Conservation (phyloP, 495 filamentous ascomycete genomes). For the Chaetomidium leptoderma region DNA sequence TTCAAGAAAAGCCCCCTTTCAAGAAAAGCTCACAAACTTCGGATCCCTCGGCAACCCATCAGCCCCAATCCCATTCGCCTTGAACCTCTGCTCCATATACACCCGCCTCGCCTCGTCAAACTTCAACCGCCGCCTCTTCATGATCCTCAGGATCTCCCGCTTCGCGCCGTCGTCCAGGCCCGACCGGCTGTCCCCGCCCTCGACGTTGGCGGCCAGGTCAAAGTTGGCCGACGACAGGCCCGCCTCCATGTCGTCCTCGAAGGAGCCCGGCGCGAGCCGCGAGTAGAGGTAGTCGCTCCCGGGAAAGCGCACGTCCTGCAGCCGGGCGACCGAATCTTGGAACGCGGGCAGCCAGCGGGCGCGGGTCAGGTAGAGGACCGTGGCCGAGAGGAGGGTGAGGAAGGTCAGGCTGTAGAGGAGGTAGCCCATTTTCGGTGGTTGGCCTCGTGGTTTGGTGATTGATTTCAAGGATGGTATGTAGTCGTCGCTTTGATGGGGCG, state of each 20-base stretch:
- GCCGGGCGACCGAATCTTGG: slow-evolving; percentile 44
- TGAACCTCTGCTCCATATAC: slow-evolving; percentile 78
- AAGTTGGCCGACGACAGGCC: slow-evolving; percentile 79
- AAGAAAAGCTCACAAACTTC: slow-evolving; percentile 93
- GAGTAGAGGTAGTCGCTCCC: slow-evolving; percentile 63
- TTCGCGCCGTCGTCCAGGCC: slow-evolving; percentile 79
- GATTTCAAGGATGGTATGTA: neutral
- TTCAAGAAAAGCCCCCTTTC: neutral
- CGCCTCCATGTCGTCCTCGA: slow-evolving; percentile 75
- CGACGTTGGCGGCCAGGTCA: slow-evolving; percentile 73
- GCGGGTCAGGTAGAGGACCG: slow-evolving; percentile 76
- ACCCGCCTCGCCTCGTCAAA: slow-evolving; percentile 91
- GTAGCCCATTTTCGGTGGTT: slow-evolving; percentile 52
- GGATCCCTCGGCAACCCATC: slow-evolving; percentile 89
- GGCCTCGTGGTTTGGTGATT: slow-evolving; percentile 4
- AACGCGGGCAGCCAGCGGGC: slow-evolving; percentile 64
- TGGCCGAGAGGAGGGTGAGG: slow-evolving; percentile 53
- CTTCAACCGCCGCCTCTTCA: slow-evolving; percentile 67
- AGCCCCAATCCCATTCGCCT: slow-evolving; percentile 77
- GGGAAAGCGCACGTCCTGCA: slow-evolving; percentile 37
- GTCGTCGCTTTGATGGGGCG: neutral
- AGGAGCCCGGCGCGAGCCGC: slow-evolving; percentile 60
- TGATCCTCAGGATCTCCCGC: slow-evolving; percentile 75
- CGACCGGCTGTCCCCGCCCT: slow-evolving; percentile 65
- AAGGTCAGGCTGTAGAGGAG: slow-evolving; percentile 72